These are phyloP conservation scores for Camellia lanceoleosa DNA, from an alignment of 148 eudicot species.

Conservation along the genomic window DNA sequence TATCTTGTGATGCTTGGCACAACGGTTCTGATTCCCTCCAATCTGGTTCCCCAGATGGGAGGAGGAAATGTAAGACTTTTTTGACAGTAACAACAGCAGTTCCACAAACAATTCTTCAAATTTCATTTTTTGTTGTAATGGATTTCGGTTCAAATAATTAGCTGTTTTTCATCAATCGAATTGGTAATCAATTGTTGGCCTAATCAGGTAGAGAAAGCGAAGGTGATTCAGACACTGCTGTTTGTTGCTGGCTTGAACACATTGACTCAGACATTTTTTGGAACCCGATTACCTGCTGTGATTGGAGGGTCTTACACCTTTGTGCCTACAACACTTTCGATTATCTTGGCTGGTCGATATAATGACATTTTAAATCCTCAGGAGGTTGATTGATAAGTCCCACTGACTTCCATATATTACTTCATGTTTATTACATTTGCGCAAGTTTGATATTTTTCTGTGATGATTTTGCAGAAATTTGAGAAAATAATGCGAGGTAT, in stretches of 20 bases:
- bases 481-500: constrained; percentile 68
- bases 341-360: constrained; percentile 76
- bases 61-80: constrained; percentile 67
- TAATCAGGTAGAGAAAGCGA: constrained; percentile 73
- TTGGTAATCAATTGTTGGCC: constrained; percentile 8
- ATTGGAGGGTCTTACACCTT: constrained; percentile 86
- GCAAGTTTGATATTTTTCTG: constrained; percentile 13
- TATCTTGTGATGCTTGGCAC: constrained; percentile 93
- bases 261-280: constrained; percentile 61
- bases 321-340: constrained; percentile 77
- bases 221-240: constrained; percentile 73
- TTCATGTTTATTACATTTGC: background rate
- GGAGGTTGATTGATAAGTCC: constrained; percentile 44
- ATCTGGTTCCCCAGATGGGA: constrained; percentile 84
- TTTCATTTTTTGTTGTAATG: background rate
- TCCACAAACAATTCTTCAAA: background rate
- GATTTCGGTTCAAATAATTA: background rate
- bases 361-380: constrained; percentile 56
- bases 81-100: background rate
- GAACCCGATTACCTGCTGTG: constrained; percentile 77
- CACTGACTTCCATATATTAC: background rate
- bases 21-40: constrained; percentile 78
- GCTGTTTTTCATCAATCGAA: background rate
- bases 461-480: constrained; percentile 54
- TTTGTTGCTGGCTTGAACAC: constrained; percentile 90